Percentiles rank a stretch among this genome's conserved stretches.
Evolutionary conservation across 805 yeast genomes (phyloP).

Genomic region (Ogataea corticis): DNA sequence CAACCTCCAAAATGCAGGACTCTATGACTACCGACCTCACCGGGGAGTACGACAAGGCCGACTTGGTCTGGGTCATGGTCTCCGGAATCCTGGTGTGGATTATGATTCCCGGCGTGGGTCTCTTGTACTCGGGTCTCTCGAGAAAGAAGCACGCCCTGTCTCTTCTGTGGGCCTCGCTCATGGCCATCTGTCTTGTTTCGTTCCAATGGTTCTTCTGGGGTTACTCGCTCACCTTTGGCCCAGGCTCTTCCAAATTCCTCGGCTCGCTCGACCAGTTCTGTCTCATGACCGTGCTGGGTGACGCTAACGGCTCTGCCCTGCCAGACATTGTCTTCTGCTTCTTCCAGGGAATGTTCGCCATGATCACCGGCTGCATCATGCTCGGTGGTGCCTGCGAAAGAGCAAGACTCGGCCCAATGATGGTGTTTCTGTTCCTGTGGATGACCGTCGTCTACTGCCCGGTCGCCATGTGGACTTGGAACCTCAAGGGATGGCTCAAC

Average conservation of each 20-base stretch:
- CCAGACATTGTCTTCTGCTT: slow-evolving; percentile 90
- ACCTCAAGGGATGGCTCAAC: slow-evolving; percentile 86
- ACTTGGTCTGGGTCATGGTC: slow-evolving; percentile 83
- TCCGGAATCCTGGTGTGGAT: slow-evolving; percentile 87
- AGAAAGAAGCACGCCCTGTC: slow-evolving; percentile 96
- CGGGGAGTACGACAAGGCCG: slow-evolving; percentile 65
- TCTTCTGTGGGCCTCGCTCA: slow-evolving; percentile 88
- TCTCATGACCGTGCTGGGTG: slow-evolving; percentile 78
- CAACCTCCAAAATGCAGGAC: slow-evolving; percentile 36
- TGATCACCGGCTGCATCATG: slow-evolving; percentile 89
- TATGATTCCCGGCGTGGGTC: slow-evolving; percentile 96
- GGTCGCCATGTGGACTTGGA: slow-evolving; percentile 98
- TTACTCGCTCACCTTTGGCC: slow-evolving; percentile 78
- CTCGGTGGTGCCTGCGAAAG: slow-evolving; percentile 98
- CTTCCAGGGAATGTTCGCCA: slow-evolving; percentile 97
- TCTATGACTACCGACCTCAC: slow-evolving; percentile 72
- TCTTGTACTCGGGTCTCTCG: slow-evolving; percentile 88
- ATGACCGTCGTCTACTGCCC: slow-evolving; percentile 95
- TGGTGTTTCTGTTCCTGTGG: slow-evolving; percentile 93
- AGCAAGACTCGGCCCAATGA: slow-evolving; percentile 94
- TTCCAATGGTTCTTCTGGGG: slow-evolving; percentile 99
- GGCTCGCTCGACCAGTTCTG: slow-evolving; percentile 84
- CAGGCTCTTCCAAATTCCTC: slow-evolving; percentile 55
- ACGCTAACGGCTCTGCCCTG: slow-evolving; percentile 65
- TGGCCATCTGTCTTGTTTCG: slow-evolving; percentile 77